phyloP scores from a whole-genome alignment of 148 eudicot species.

The Dysphania ambrosioides region DNA sequence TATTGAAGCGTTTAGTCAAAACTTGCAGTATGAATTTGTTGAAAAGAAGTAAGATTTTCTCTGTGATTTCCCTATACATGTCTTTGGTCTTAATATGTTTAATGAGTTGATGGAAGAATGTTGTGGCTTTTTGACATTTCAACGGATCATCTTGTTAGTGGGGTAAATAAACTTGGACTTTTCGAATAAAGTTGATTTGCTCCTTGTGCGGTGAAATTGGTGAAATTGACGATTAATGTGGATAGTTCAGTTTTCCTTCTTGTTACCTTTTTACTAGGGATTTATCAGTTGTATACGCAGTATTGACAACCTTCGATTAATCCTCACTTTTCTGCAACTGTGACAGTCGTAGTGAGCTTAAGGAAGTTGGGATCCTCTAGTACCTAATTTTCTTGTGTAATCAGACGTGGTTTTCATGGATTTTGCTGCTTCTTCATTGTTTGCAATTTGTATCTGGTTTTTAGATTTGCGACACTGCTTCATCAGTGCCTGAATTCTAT shows the following conservation, averaged over 20 bases:
- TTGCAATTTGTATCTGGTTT: constrained; percentile 3
- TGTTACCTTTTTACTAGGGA: not conserved
- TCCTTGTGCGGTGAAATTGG: not conserved
- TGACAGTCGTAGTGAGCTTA: not conserved
- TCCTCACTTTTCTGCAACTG: not conserved
- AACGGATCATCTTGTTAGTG: no score
- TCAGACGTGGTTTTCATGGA: not conserved
- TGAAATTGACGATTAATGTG: not conserved
- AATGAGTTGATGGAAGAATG: not conserved
- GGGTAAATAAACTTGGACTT: not conserved
- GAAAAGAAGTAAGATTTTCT: constrained; percentile 71
- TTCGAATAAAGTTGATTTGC: not conserved
- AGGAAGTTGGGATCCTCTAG: not conserved
- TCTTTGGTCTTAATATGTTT: not conserved
- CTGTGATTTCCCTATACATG: not conserved
- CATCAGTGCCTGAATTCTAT: constrained; percentile 74
- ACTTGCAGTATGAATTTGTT: constrained; percentile 69
- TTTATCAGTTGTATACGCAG: not conserved
- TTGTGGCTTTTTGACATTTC: not conserved
- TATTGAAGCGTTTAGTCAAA: constrained; percentile 62
- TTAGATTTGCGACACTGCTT: constrained; percentile 72
- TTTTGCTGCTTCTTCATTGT: not conserved
- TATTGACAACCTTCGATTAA: not conserved
- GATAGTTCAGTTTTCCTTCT: not conserved
- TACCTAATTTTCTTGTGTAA: no score